phyloP scores from a whole-genome alignment of 345 rosid genomes.

The Acer saccharum region DNA sequence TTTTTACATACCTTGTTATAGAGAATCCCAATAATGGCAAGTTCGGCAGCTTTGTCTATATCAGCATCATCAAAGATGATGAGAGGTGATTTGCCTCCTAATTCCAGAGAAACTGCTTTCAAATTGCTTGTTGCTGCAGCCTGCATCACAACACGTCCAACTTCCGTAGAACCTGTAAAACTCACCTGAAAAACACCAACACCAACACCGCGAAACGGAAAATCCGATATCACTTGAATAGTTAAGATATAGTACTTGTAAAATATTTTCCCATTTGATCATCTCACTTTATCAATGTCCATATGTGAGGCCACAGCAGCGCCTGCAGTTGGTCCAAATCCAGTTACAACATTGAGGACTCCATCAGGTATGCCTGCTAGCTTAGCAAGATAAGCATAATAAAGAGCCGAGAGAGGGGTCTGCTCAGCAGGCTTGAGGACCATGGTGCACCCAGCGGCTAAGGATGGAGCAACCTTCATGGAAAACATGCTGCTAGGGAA shows the following conservation, averaged over 20 bases:
- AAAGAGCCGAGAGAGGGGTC: conserved; percentile 85
- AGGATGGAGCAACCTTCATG: conserved; percentile 63
- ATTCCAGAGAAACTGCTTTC: conserved; percentile 70
- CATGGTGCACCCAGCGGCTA: conserved; percentile 92
- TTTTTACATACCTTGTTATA: conserved; percentile 51
- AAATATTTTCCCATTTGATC: background rate
- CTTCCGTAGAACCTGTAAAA: conserved; percentile 87
- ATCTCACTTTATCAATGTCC: conserved; percentile 75
- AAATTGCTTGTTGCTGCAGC: conserved; percentile 80
- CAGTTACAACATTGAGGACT: conserved; percentile 77
- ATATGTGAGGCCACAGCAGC: conserved; percentile 75
- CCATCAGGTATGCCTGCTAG: conserved; percentile 72
- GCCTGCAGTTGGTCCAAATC: conserved; percentile 78
- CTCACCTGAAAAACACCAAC: conserved; percentile 43
- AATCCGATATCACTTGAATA: background rate
- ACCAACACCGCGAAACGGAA: background rate
- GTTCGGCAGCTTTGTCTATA: conserved; percentile 52
- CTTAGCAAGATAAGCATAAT: conserved; percentile 61
- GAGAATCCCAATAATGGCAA: conserved; percentile 54
- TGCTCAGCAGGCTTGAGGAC: conserved; percentile 90
- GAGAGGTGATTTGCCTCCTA: conserved; percentile 89
- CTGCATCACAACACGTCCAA: conserved; percentile 68
- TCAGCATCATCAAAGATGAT: conserved; percentile 81
- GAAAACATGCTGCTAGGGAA: conserved; percentile 67
- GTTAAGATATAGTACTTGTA: too few relatives aligned